These are phyloP conservation scores for Piper betle DNA, from an alignment of 164 flowering plant species.

Conservation along the genomic window DNA sequence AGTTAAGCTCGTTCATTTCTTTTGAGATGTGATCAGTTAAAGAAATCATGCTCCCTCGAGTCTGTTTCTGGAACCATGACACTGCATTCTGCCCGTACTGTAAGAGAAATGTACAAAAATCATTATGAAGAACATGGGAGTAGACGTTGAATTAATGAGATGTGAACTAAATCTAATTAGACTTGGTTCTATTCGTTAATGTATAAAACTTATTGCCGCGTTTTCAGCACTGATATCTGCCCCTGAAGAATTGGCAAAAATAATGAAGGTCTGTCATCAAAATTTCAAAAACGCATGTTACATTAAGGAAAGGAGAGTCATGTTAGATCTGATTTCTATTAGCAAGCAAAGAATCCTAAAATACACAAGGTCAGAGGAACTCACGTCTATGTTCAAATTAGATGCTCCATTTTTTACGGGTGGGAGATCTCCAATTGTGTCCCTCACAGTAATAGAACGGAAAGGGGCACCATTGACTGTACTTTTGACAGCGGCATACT, in stretches of 20 bases:
- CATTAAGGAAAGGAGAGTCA: not conserved
- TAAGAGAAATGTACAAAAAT: conserved; percentile 1
- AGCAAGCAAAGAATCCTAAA: not conserved
- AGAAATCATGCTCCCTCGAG: conserved; percentile 38
- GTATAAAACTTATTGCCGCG: not conserved
- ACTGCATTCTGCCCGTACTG: conserved; percentile 64
- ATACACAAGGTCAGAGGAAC: conserved; percentile 24
- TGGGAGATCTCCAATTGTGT: conserved; percentile 89
- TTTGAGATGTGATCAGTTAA: conserved; percentile 79
- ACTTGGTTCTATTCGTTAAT: no score
- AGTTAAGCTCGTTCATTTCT: conserved; percentile 86
- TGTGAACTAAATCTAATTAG: no score
- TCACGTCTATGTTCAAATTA: not conserved
- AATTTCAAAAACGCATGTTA: not conserved
- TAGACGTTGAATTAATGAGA: not conserved
- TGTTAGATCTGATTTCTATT: not conserved
- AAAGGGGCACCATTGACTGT: conserved; percentile 84
- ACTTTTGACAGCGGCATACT: conserved; percentile 76
- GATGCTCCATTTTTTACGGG: conserved; percentile 51
- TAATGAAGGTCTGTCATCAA: not conserved
- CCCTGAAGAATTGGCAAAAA: not conserved
- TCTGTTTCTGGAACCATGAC: conserved; percentile 90
- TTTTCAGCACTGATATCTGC: not conserved
- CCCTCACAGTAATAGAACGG: conserved; percentile 57
- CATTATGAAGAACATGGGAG: not conserved